These are phyloP conservation scores for Mytilinidion resinicola DNA, from an alignment of 495 filamentous ascomycete genomes.

Conservation along the genomic window DNA sequence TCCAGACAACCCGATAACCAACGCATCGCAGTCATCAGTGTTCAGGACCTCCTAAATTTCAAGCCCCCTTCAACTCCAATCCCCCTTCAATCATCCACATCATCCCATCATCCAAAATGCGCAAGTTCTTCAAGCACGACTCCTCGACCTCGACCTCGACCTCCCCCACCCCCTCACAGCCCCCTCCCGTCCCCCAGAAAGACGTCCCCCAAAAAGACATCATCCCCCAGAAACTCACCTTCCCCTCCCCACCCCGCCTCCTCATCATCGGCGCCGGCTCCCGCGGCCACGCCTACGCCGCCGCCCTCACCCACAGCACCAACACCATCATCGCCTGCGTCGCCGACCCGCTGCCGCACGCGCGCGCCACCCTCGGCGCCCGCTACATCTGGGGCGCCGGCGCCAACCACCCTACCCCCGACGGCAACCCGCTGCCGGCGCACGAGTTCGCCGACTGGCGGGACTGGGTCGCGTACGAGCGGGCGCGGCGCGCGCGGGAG, in stretches of 20 bases:
- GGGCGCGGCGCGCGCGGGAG: conserved; percentile 41
- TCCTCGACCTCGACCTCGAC: background rate
- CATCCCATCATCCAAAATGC: no score
- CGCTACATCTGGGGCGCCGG: conserved; percentile 59
- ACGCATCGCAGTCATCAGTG: no score
- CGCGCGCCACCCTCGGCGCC: conserved; percentile 59
- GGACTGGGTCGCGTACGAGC: conserved; percentile 62
- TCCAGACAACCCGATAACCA: no score
- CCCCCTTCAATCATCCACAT: no score
- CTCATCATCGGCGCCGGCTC: conserved; percentile 86
- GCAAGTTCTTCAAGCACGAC: background rate
- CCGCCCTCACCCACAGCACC: conserved; percentile 34
- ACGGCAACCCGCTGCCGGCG: conserved; percentile 40
- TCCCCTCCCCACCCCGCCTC: conserved; percentile 37
- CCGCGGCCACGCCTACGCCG: conserved; percentile 68
- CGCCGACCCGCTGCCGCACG: conserved; percentile 73
- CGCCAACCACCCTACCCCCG: background rate
- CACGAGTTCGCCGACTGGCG: conserved; percentile 69
- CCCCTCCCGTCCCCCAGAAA: background rate
- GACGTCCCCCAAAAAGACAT: background rate
- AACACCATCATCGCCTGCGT: conserved; percentile 50
- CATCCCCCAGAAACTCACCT: conserved; percentile 5
- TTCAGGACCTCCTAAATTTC: no score
- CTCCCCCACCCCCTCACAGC: background rate
- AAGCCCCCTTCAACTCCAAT: no score